These are phyloP conservation scores for Dryadomyces quercus-mongolicae DNA, from an alignment of 2,329 filamentous ascomycete species.

Conservation along the genomic window DNA sequence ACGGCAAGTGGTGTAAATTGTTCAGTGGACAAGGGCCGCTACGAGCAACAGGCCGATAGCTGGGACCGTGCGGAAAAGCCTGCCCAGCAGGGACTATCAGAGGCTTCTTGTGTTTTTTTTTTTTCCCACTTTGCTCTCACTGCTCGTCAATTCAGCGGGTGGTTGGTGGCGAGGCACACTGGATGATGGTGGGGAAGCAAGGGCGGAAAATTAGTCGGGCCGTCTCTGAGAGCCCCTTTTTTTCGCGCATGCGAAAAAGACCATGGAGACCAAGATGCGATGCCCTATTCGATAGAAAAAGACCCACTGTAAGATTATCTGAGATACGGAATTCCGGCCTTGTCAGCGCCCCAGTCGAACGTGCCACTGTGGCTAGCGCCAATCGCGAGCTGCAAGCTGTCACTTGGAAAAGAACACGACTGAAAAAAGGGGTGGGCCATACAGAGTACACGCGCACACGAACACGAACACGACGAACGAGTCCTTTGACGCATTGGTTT, in stretches of 20 bases:
- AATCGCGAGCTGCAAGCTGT: slow-evolving; percentile 13
- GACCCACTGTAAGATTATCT: neutral
- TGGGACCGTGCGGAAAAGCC: neutral
- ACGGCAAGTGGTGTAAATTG: no score
- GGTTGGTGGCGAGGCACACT: neutral
- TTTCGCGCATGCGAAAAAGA: no score
- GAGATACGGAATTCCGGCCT: neutral
- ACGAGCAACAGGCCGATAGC: neutral
- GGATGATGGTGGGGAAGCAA: neutral
- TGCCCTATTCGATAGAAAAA: neutral
- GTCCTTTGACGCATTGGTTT: neutral
- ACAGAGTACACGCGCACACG: slow-evolving; percentile 3
- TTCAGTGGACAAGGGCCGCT: neutral
- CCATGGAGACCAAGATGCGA: neutral
- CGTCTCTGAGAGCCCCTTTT: neutral
- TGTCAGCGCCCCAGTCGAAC: no score
- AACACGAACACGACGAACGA: neutral
- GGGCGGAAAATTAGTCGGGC: slow-evolving; percentile 1
- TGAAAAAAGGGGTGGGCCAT: slow-evolving; percentile 5
- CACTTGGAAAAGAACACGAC: slow-evolving; percentile 2
- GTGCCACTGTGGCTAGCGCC: slow-evolving; percentile 1
- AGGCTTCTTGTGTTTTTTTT: no score
- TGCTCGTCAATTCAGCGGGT: neutral
- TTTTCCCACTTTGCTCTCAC: no score
- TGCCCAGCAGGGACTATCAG: no score